Base-by-base conservation (phyloP, 352 stramenopile genomes). In the Lagenidium giganteum region DNA sequence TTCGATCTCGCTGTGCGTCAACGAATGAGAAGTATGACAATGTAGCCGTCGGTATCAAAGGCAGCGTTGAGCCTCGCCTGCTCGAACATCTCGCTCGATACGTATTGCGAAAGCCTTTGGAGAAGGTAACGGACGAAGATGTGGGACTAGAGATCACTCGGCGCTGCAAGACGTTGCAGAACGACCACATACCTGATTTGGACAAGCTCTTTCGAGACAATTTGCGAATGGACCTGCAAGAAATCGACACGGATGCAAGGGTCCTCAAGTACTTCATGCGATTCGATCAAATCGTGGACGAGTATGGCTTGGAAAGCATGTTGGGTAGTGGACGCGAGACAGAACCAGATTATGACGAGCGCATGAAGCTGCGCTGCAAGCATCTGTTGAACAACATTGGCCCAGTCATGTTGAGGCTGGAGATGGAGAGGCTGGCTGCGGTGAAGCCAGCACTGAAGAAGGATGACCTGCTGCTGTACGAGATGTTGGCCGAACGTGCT, bases 281-380 rank as follows among this genome's bases (percentile, higher is more conserved):
- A 20, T 50, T 62, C 18, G 37, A 62, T 16, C 23, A 30, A 21
- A 7, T 62, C 3, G 30, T 62, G 8, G 36, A 57, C 18, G 47
- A 57, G 9, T 47, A 53, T 28, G 37, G 53, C 0, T 23, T 52
- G 22, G 13, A 9, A 16, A 30, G 13, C 8, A 42, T 44, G 4
- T 13, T 51, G 3, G 25, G 34, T 1, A 6, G 5, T 5, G 45
- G 5, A 9, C 24, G 20, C n/a, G 26, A 33, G 13, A 25, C 16
- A 27, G 35, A 45, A 11, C 18, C 38, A 34, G 24, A 53, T 8
- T 27, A 28, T 8, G 21, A 25, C 8, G 33, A 51, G 17, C 47
- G 42, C 3, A 57, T 53, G 53, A 62, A 62, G 31, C 16, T 37
- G 18, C 32, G 46, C 1, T 62, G 41, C 36, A 62, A 62, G 42